phyloP scores from a whole-genome alignment of 305 asterid genomes.

The Fraxinus angustifolia region DNA sequence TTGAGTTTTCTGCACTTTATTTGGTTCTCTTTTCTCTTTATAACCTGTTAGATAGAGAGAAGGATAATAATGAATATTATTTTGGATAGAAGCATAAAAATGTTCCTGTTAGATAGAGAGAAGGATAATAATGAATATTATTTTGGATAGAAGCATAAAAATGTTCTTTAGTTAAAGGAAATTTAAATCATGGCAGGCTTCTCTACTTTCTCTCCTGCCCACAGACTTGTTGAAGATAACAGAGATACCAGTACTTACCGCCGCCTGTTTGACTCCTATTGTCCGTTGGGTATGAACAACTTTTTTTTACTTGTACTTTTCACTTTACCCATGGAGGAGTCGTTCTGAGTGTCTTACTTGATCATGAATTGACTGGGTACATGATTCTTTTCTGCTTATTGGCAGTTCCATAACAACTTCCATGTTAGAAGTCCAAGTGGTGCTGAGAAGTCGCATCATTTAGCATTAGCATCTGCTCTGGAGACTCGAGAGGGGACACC shows the following conservation, averaged over 20 bases:
- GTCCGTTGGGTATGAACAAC: constrained; percentile 69
- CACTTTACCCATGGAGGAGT: not conserved
- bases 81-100: not conserved
- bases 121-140: not conserved
- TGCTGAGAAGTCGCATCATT: constrained; percentile 57
- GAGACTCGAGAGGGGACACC: constrained; percentile 82
- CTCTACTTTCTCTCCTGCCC: constrained; percentile 85
- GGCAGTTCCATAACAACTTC: constrained; percentile 65
- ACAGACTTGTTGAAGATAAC: constrained; percentile 57
- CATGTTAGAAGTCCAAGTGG: constrained; percentile 50
- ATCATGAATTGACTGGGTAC: constrained; percentile 15
- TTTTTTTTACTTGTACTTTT: constrained; percentile 18
- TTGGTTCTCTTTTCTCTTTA: not conserved
- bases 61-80: constrained; percentile 9
- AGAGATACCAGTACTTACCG: constrained; percentile 61
- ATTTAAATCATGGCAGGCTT: constrained; percentile 62
- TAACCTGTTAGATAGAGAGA: constrained; percentile 10
- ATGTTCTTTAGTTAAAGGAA: constrained; percentile 22
- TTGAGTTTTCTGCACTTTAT: not conserved
- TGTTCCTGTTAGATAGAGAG: constrained; percentile 9
- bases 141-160: constrained; percentile 1
- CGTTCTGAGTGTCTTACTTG: constrained; percentile 5
- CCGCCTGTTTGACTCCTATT: constrained; percentile 56
- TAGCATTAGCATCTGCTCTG: constrained; percentile 64
- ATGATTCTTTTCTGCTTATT: constrained; percentile 23